A percentile compares a stretch with the other conserved stretches of the same genome.
phyloP scores from a whole-genome alignment of 768 basidiomycete genomes.

The Pholiota molesta region DNA sequence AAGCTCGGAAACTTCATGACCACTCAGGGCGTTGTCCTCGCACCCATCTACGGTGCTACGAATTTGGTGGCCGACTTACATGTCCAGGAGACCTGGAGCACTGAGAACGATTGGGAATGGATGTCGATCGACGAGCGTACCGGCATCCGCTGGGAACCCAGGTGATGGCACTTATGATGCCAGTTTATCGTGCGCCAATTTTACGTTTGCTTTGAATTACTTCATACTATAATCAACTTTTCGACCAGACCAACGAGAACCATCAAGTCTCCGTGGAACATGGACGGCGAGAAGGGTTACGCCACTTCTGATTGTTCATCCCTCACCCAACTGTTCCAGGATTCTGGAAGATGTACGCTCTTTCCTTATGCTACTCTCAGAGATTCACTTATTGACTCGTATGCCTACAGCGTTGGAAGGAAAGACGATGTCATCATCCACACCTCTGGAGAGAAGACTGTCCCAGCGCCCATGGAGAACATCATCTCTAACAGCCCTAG shows the following conservation, averaged over 20 bases:
- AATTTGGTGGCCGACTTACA: constrained; percentile 30
- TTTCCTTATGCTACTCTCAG: neutral
- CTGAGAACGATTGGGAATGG: constrained; percentile 35
- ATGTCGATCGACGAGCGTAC: constrained; percentile 28
- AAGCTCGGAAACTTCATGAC: constrained; percentile 38
- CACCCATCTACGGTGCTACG: constrained; percentile 31
- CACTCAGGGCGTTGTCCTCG: constrained; percentile 35
- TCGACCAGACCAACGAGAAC: constrained; percentile 29
- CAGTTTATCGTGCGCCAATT: constrained; percentile 36
- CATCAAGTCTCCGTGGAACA: constrained; percentile 40
- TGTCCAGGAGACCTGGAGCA: constrained; percentile 12
- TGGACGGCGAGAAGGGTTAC: constrained; percentile 39
- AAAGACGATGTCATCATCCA: constrained; percentile 41
- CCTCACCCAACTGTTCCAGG: constrained; percentile 44
- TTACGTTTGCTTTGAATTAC: neutral
- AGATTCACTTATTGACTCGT: neutral
- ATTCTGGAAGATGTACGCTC: constrained; percentile 44
- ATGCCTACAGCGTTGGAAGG: constrained; percentile 38
- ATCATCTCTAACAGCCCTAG: constrained; percentile 29
- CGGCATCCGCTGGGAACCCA: constrained; percentile 29
- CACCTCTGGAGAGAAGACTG: constrained; percentile 40
- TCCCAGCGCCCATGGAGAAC: constrained; percentile 39
- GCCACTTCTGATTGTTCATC: constrained; percentile 46
- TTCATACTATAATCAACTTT: neutral
- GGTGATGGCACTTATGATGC: constrained; percentile 38